phyloP scores from a whole-genome alignment of 192 early-diverging fungal species.

The Linnemannia exigua region DNA sequence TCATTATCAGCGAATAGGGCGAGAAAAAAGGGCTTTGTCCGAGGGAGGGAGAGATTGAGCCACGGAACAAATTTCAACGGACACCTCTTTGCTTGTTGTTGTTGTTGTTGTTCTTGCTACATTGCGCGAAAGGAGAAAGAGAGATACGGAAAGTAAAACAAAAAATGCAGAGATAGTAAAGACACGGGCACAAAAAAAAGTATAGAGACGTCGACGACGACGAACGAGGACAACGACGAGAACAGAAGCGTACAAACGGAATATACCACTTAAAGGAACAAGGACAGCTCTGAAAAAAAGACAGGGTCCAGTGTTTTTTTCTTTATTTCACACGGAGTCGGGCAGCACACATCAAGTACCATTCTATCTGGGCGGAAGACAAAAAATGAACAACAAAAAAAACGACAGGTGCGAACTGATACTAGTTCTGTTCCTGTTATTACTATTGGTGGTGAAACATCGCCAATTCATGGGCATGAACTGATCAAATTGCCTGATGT shows the following conservation, averaged over 20 bases:
- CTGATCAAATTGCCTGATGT: no score
- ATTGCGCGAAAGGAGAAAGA: background rate
- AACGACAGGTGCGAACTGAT: background rate
- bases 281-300: background rate
- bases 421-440: background rate
- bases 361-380: no score
- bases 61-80: conserved; percentile 8
- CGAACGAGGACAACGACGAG: background rate
- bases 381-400: no score
- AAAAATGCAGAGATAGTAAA: conserved; percentile 6
- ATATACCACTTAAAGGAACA: background rate
- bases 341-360: no score
- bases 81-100: no score
- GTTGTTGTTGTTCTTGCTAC: conserved; percentile 14
- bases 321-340: background rate
- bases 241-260: background rate
- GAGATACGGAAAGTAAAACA: background rate
- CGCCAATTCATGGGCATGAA: no score
- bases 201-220: background rate
- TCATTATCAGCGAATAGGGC: background rate
- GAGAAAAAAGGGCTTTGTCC: background rate
- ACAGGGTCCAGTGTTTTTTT: background rate
- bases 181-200: background rate
- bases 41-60: background rate
- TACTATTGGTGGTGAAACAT: background rate